phyloP scores from a whole-genome alignment of 1,139 yeast species.

The Arxiozyma slooffiae region DNA sequence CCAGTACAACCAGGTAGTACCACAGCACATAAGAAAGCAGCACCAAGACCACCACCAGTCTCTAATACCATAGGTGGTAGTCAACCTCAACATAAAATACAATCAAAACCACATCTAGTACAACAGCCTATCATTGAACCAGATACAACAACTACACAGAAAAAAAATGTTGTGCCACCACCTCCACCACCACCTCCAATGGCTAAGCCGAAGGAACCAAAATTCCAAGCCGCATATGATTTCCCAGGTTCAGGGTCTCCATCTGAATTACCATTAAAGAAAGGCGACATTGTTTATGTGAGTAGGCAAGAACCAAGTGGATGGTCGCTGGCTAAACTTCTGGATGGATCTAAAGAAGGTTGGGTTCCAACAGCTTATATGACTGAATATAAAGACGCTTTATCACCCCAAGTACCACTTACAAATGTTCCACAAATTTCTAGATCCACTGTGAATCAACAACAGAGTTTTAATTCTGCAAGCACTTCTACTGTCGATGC shows the following conservation, averaged over 20 bases:
- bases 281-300: conserved; percentile 67
- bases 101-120: conserved; percentile 5
- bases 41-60: conserved; percentile 15
- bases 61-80: neutral
- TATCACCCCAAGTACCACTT: conserved; percentile 38
- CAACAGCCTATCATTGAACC: conserved; percentile 14
- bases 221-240: conserved; percentile 79
- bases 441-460: neutral
- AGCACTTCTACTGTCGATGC: conserved; percentile 6
- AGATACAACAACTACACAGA: conserved; percentile 16
- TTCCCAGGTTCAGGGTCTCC: conserved; percentile 81
- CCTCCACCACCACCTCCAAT: conserved; percentile 63
- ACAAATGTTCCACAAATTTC: conserved; percentile 14
- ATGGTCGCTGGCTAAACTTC: conserved; percentile 80
- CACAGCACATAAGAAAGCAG: conserved; percentile 9
- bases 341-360: conserved; percentile 74
- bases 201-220: conserved; percentile 58
- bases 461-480: neutral
- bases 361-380: conserved; percentile 96
- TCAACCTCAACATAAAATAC: conserved; percentile 6
- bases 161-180: conserved; percentile 33
- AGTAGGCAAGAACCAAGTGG: conserved; percentile 68
- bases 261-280: conserved; percentile 64
- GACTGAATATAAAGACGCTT: conserved; percentile 44
- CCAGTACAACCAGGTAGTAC: conserved; percentile 1